A percentile compares a stretch with the other conserved stretches of the same genome.
phyloP scores from a whole-genome alignment of 306 rosid species.

The Vigna nakashimae region DNA sequence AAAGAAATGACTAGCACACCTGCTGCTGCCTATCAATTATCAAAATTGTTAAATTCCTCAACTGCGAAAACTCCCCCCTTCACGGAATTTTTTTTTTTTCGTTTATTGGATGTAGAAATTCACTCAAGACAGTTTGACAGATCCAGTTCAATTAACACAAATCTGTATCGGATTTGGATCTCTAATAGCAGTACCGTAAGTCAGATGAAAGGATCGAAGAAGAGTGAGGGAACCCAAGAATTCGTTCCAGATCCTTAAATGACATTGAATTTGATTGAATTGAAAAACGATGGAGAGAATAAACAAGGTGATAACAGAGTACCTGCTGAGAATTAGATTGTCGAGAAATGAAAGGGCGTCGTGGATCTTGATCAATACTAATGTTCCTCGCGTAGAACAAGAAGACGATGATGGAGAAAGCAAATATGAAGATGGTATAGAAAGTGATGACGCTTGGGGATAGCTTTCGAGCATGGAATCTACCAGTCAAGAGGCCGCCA shows the following conservation, averaged over 20 bases:
- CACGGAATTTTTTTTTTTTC: background rate
- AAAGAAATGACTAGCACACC: background rate
- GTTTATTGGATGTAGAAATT: background rate
- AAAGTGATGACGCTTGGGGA: slow-evolving; percentile 53
- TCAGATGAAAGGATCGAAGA: slow-evolving; percentile 16
- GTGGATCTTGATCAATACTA: slow-evolving; percentile 53
- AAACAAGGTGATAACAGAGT: background rate
- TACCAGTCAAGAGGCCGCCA: slow-evolving; percentile 38
- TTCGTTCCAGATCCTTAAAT: slow-evolving; percentile 18
- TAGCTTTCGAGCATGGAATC: slow-evolving; percentile 54
- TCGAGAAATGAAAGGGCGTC: slow-evolving; percentile 34
- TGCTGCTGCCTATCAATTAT: background rate
- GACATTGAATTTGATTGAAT: background rate
- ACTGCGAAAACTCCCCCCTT: background rate
- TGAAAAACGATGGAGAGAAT: background rate
- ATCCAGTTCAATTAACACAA: background rate
- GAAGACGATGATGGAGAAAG: slow-evolving; percentile 65
- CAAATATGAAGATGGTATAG: slow-evolving; percentile 57
- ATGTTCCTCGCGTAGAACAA: slow-evolving; percentile 58
- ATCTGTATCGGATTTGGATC: slow-evolving; percentile 35
- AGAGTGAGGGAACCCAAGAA: background rate
- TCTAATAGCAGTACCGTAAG: background rate
- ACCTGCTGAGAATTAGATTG: slow-evolving; percentile 58
- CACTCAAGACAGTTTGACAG: background rate
- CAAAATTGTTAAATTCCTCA: slow-evolving; percentile 16